Percentiles rank a stretch among this genome's conserved stretches.
These are phyloP conservation scores for Fusarium citri DNA, from an alignment of 2,329 filamentous ascomycete species.

Conservation along the genomic window DNA sequence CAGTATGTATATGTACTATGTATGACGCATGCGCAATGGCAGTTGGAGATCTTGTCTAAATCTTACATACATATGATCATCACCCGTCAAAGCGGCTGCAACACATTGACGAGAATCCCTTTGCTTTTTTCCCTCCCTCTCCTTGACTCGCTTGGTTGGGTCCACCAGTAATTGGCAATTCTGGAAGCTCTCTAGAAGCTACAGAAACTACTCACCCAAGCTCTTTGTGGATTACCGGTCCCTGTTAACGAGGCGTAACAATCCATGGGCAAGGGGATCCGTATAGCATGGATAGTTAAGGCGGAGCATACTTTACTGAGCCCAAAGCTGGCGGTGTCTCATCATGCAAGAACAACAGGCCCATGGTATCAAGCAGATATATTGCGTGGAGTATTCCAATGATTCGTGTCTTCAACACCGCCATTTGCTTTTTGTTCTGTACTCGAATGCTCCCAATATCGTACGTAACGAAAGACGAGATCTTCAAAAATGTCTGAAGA, in stretches of 20 bases:
- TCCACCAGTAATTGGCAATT: constrained; percentile 24
- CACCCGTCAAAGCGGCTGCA: constrained; percentile 21
- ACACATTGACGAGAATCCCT: constrained; percentile 28
- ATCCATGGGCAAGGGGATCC: constrained; percentile 13
- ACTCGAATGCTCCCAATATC: constrained; percentile 2
- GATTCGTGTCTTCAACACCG: constrained; percentile 7
- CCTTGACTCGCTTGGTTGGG: constrained; percentile 28
- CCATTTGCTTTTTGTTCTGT: neutral
- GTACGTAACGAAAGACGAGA: constrained; percentile 8
- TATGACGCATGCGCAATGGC: constrained; percentile 6
- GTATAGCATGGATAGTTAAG: constrained; percentile 37
- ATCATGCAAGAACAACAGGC: constrained; percentile 16
- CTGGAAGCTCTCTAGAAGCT: constrained; percentile 35
- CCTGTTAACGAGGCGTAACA: constrained; percentile 34
- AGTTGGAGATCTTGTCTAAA: constrained; percentile 18
- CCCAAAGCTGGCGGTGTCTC: constrained; percentile 10
- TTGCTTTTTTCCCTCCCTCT: constrained; percentile 12
- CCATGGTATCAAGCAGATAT: neutral
- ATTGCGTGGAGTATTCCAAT: neutral
- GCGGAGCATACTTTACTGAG: constrained; percentile 19
- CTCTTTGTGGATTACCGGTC: constrained; percentile 19
- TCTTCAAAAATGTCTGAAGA: constrained; percentile 8
- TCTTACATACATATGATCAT: constrained; percentile 29
- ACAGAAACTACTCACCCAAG: constrained; percentile 1
- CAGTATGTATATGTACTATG: neutral